phyloP scores from a whole-genome alignment of 2,329 filamentous ascomycete genomes.

The Plenodomus biglobosus region DNA sequence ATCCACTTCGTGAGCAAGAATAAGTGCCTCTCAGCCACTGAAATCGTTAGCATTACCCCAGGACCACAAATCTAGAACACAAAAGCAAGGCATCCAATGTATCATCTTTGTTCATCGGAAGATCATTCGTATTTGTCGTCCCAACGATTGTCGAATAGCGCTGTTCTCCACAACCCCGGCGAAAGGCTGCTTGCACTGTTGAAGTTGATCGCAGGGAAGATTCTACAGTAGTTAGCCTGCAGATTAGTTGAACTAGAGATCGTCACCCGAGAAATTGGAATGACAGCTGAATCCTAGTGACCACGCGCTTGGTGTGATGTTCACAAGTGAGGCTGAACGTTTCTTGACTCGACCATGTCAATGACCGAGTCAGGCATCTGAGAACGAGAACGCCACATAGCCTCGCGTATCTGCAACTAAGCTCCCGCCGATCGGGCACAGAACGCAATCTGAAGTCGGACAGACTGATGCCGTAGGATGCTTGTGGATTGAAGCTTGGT shows the following conservation, averaged over 20 bases:
- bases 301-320: constrained; percentile 2
- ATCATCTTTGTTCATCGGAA: background rate
- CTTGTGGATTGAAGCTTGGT: background rate
- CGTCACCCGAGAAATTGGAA: background rate
- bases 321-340: constrained; percentile 10
- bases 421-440: background rate
- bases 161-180: background rate
- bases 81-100: constrained; percentile 1
- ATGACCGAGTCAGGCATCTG: background rate
- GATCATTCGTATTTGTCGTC: background rate
- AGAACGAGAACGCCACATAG: background rate
- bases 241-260: background rate
- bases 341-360: background rate
- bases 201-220: too few species aligned
- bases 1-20: background rate
- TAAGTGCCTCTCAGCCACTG: background rate
- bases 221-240: too few species aligned
- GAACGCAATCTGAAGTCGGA: too few species aligned
- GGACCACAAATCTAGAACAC: background rate
- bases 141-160: background rate
- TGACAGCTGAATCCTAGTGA: background rate
- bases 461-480: too few species aligned
- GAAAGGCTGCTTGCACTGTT: too few species aligned
- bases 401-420: constrained; percentile 9
- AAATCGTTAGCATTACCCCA: background rate